Evolutionary conservation across 495 filamentous ascomycete species (phyloP), one percentile per base, ranked within the genome.

Genomic region (Oidiodendron maius): DNA sequence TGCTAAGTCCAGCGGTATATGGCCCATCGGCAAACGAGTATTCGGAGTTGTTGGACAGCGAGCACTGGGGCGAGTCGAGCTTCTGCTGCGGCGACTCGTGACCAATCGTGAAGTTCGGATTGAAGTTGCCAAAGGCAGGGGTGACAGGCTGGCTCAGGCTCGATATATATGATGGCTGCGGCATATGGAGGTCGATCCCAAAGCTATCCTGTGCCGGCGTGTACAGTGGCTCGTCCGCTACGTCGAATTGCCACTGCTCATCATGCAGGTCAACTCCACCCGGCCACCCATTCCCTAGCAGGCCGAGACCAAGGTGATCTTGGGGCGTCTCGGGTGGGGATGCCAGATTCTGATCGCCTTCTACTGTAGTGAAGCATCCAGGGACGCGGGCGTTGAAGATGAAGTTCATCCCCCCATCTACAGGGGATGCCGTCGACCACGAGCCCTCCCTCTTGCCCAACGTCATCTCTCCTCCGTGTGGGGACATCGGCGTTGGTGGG

Each of bases 311-410:
- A 13, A 60, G 12, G 3, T 44, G 49, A 32, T 40, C 47, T 25
- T 60, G 57, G 12, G 59, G 59, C 25, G 59, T 61, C 43, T 58
- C 59, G 22, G 59, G 59, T 38, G 59, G 59, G 9, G 59, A 61
- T n/a, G 54, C 54, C 20, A 60, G 22, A 21, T 56, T 56, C n/a
- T 49, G 43, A 17, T 53, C 50, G n/a, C 47, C 48, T 6, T 59
- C 56, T 24, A 60, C 43, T 0, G 58, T 39, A 10, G 51, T 54
- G 46, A 57, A 57, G 34, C 44, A 54, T 6, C 49, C 57, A 3
- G 46, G 40, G 10, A 44, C 49, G 26, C 35, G 28, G 11, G 48
- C 36, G 16, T 57, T 55, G 40, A 50, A 57, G 2, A 58, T 42
- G 39, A 47, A 61, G 24, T 51, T 60, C 35, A 48, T 42, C 22